Evolutionary conservation across 495 filamentous ascomycete species (phyloP), one percentile per base, ranked within the genome.

Genomic region (Penicillium samsonianum): DNA sequence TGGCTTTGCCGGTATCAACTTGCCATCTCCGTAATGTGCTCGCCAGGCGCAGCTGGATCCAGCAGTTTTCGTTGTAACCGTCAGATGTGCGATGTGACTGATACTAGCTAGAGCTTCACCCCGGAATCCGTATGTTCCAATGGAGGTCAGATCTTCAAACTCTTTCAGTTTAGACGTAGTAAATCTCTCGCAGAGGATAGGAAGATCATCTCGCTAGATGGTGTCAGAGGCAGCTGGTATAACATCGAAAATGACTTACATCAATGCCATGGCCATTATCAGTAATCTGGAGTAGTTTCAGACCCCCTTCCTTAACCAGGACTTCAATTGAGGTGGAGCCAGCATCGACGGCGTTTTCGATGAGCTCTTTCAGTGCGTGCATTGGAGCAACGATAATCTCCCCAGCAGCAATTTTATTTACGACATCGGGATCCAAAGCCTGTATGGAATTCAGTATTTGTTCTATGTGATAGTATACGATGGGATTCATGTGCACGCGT

Each of bases 361-460:
- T 96, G 45, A 99, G 77, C 71, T 99, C 95, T 76, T 99, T 99
- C 30, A 99, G 74, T 19, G 95, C 95, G 69, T 99, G 91, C 57
- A 98, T 92, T 22, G 95, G 95, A 11, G 95, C 94, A 50, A 98
- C 91, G 50, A 99, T 98, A 59, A 98, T 99, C 69, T 99, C 95
- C 16, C 95, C 95, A n/a, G 95, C 95, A 8, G 95, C 95, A 63
- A 99, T 99, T 75, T 97, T 98, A 77, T 98, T 98, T 55, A 98
- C 90, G 40, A 99, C 95, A 79, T 96, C 91, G 66, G 90, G 88
- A 68, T 96, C 89, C 17, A 99, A 84, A 26, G 92, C 87, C 90
- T 96, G 46, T 16, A 16, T 22, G 50, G 44, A 52, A 49, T 19
- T 47, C 14, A 56, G 38, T 19, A 30, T 17, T 28, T 35, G 14